Conservation (phyloP, 495 filamentous ascomycete species). For the Staphylotrichum longicolle region DNA sequence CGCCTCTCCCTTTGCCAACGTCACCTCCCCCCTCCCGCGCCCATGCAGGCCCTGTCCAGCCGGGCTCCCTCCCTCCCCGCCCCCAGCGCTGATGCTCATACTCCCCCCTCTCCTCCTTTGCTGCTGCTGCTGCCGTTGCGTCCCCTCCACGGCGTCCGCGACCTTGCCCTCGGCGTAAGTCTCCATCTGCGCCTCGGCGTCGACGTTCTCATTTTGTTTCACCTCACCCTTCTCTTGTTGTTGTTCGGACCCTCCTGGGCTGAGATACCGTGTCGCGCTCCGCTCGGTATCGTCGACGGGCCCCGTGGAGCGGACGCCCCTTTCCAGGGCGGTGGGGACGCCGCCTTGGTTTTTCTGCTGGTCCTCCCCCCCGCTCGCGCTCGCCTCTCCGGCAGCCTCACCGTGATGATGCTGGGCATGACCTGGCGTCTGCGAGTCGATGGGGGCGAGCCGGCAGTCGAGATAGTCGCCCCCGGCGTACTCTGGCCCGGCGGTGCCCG, state of each 20-base stretch:
- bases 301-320: conserved; percentile 39
- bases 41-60: conserved; percentile 17
- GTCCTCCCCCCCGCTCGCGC: background rate
- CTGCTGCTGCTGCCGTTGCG: background rate
- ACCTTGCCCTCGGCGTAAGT: conserved; percentile 55
- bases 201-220: conserved; percentile 37
- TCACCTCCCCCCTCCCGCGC: conserved; percentile 28
- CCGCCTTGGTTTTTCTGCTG: background rate
- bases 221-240: background rate
- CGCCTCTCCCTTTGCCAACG: conserved; percentile 35
- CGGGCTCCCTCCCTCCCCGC: background rate
- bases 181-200: conserved; percentile 55
- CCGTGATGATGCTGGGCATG: too few relatives aligned
- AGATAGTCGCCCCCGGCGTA: conserved; percentile 28
- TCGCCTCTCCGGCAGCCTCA: too few relatives aligned
- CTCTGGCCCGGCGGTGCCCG: conserved; percentile 13
- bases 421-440: background rate
- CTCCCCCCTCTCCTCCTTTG: background rate
- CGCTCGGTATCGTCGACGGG: conserved; percentile 24
- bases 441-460: conserved; percentile 25
- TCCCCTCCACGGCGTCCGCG: conserved; percentile 44
- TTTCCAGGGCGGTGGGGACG: conserved; percentile 37
- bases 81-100: background rate
- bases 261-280: conserved; percentile 18
- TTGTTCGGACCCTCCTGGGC: background rate